Evolutionary conservation across 2,329 filamentous ascomycete species (phyloP).

Genomic region (Helotiales sp.): DNA sequence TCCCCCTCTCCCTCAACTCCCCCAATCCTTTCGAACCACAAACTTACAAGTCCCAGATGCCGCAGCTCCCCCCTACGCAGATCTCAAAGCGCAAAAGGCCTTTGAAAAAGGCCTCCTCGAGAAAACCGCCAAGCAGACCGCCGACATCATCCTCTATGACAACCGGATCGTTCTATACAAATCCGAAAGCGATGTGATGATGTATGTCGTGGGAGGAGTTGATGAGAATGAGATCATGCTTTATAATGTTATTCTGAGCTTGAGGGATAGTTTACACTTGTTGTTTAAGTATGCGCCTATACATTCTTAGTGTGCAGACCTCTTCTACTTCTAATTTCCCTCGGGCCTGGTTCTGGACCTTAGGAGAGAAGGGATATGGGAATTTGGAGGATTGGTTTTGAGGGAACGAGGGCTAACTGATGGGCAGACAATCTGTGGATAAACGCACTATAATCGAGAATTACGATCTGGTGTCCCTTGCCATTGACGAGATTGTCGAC

Average conservation of each 20-base stretch:
- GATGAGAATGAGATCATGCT: slow-evolving; percentile 97
- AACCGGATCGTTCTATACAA: slow-evolving; percentile 97
- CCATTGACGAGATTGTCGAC: slow-evolving; percentile 93
- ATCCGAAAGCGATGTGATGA: slow-evolving; percentile 95
- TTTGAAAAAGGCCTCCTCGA: slow-evolving; percentile 96
- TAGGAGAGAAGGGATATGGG: neutral
- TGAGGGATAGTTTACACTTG: slow-evolving; percentile 86
- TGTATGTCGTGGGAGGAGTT: slow-evolving; percentile 85
- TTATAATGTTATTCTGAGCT: slow-evolving; percentile 90
- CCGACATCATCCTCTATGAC: slow-evolving; percentile 96
- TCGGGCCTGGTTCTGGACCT: neutral
- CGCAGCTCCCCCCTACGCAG: slow-evolving; percentile 74
- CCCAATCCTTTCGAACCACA: neutral
- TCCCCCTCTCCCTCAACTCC: slow-evolving; percentile 13
- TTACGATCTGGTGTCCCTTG: slow-evolving; percentile 92
- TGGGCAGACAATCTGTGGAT: slow-evolving; percentile 82
- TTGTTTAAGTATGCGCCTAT: slow-evolving; percentile 74
- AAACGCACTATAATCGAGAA: slow-evolving; percentile 98
- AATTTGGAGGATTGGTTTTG: neutral
- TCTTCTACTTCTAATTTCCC: neutral
- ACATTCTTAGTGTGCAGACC: neutral
- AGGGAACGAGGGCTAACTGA: neutral
- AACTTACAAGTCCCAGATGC: slow-evolving; percentile 39
- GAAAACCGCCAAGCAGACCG: slow-evolving; percentile 94
- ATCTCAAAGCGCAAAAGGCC: slow-evolving; percentile 88